Percentiles rank a stretch among this genome's conserved stretches.
Conservation (phyloP, 1,284 basidiomycete genomes). For the Cryptococcus floricola region DNA sequence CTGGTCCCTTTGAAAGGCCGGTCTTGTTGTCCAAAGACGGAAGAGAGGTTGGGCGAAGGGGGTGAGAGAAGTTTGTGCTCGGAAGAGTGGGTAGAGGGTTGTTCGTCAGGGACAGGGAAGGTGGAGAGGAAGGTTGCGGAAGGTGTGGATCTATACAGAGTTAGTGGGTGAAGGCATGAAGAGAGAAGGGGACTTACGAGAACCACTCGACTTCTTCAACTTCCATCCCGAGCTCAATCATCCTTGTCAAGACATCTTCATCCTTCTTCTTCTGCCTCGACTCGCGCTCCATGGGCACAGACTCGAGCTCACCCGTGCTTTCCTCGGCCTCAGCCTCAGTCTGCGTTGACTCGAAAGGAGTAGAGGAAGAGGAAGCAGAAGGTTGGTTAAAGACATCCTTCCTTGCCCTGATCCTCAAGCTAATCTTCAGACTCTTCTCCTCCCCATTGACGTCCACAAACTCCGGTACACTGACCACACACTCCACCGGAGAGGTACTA, state of each 20-base stretch:
- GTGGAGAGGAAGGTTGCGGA: slow-evolving; percentile 16
- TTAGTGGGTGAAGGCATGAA: not conserved
- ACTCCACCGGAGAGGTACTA: slow-evolving; percentile 34
- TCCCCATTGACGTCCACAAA: slow-evolving; percentile 43
- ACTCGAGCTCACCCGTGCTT: slow-evolving; percentile 2
- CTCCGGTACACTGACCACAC: slow-evolving; percentile 40
- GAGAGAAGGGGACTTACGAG: slow-evolving; percentile 18
- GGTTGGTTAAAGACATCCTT: not conserved
- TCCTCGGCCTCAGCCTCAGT: not conserved
- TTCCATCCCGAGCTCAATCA: slow-evolving; percentile 45
- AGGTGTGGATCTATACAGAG: slow-evolving; percentile 25
- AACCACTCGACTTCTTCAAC: slow-evolving; percentile 43
- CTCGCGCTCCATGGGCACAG: slow-evolving; percentile 16
- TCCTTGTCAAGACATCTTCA: slow-evolving; percentile 15
- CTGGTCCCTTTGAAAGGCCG: slow-evolving; percentile 13
- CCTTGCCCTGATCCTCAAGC: slow-evolving; percentile 34
- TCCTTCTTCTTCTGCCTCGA: slow-evolving; percentile 1
- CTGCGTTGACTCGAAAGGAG: not conserved
- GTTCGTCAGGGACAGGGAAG: slow-evolving; percentile 36
- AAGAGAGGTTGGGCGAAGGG: slow-evolving; percentile 17
- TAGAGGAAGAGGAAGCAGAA: no score
- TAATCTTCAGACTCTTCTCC: slow-evolving; percentile 30
- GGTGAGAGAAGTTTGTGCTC: slow-evolving; percentile 28
- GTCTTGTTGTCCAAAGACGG: slow-evolving; percentile 9
- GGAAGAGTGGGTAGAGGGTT: slow-evolving; percentile 26